Base-by-base conservation (phyloP, 2,329 filamentous ascomycete genomes). In the Aspergillus ruber region DNA sequence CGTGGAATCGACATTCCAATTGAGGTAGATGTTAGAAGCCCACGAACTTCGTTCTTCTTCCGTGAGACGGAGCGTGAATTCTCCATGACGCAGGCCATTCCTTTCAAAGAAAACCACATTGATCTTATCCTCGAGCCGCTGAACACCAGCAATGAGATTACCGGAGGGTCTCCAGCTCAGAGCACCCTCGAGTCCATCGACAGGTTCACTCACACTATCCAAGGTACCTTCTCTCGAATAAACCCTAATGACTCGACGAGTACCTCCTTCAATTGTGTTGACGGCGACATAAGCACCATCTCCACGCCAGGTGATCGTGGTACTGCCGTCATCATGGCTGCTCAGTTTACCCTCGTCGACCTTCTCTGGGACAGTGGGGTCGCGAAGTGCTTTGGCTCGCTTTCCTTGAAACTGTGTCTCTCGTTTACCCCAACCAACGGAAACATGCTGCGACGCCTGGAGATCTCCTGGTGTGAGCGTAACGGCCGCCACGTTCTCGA, bases 381-480 rank as follows among this genome's bases (percentile, higher is more conserved):
- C 93, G 46, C 88, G 81, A 54, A 97, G 74, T 17, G 90, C 90
- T 70, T 82, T 84, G 48, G 90, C 91, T 52, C 90, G 83, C 60
- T 88, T 89, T 44, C 93, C 93, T 63, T 96, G 88, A 67, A 98
- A 98, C 66, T 98, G 93, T 0, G 93, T 98, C 70, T 98, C 93
- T 64, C 87, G 89, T 74, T 97, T 97, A 50, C 93, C 93, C 93
- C 93, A 98, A 43, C 93, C 93, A 18, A 98, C 91, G 17, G 90
- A 94, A 48, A 96, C 93, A 73, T 96, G 90, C 66, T 85, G 93
- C 21, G 86, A 97, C n/a, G 83, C 81, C 58, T 86, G 86, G 53
- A 95, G 79, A 68, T 95, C 91, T 40, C 90, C 88, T 0, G 75
- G 65, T 0, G 80, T 81, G 66, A 97, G 82, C 29, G 77, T 73